Percentiles rank a stretch among this genome's conserved stretches.
Conservation (phyloP, 441 rosid genomes). For the Adansonia grandidieri region DNA sequence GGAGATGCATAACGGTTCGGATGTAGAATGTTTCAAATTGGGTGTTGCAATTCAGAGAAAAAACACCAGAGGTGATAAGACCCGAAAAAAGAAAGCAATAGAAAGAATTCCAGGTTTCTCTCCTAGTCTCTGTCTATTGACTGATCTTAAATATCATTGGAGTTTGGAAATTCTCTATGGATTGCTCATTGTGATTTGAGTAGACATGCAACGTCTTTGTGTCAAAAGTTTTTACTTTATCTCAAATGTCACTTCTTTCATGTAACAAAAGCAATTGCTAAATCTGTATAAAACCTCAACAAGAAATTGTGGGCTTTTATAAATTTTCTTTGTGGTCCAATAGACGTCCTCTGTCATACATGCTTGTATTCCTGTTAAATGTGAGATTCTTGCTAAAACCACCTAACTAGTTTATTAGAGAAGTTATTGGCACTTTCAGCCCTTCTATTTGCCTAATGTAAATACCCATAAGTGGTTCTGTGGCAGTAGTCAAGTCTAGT, state of each 20-base stretch:
- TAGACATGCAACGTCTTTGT: background rate
- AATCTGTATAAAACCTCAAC: background rate
- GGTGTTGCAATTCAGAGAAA: slow-evolving; percentile 33
- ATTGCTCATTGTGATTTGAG: background rate
- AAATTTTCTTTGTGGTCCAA: slow-evolving; percentile 11
- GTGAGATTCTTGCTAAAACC: slow-evolving; percentile 13
- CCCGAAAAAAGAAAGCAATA: slow-evolving; percentile 41
- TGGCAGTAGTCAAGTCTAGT: background rate
- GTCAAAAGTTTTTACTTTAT: background rate
- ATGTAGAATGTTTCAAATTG: slow-evolving; percentile 26
- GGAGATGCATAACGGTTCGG: slow-evolving; percentile 38
- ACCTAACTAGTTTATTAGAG: background rate
- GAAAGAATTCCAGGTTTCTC: slow-evolving; percentile 37
- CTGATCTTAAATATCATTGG: background rate
- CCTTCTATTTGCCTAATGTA: background rate
- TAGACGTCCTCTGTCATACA: background rate
- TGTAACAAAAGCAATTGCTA: background rate
- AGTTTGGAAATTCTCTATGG: background rate
- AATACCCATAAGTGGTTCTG: slow-evolving; percentile 4
- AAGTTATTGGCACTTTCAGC: slow-evolving; percentile 4
- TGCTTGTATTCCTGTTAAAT: slow-evolving; percentile 2
- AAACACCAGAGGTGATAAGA: slow-evolving; percentile 33
- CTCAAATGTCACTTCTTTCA: background rate
- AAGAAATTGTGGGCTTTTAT: background rate
- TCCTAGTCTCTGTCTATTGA: slow-evolving; percentile 10